Evolutionary conservation across 2,329 filamentous ascomycete species (phyloP).

Genomic region (Cladosporium austrohemisphaericum): DNA sequence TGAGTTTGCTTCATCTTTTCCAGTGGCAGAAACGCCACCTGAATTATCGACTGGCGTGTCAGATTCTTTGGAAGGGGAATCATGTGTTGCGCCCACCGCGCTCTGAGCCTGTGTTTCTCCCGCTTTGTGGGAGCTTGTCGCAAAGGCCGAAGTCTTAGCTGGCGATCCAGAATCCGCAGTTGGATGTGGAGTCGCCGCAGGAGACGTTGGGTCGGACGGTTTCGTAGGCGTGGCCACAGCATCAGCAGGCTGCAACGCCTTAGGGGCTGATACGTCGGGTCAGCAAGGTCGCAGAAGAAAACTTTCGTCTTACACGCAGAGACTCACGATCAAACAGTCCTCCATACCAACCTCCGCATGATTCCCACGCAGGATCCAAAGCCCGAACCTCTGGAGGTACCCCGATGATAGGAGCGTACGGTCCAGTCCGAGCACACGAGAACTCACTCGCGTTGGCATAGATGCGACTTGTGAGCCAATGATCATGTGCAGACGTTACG

Average conservation of each 20-base stretch:
- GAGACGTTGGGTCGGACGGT: not conserved
- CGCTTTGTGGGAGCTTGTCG: not conserved
- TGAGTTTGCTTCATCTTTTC: not conserved
- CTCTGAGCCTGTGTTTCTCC: not conserved
- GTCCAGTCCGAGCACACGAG: conserved; percentile 5
- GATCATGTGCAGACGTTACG: not conserved
- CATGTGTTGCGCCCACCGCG: not conserved
- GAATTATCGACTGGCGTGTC: not conserved
- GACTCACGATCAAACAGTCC: conserved; percentile 5
- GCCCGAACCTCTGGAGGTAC: conserved; percentile 2
- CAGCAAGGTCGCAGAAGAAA: not conserved
- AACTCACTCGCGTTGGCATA: not conserved
- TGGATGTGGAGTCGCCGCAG: not conserved
- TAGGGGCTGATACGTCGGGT: not conserved
- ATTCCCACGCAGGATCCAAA: conserved; percentile 6
- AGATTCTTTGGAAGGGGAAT: not conserved
- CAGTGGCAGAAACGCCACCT: too few species aligned
- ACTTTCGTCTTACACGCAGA: not conserved
- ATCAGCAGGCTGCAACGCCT: conserved; percentile 5
- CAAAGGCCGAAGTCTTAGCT: not conserved
- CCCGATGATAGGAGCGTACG: conserved; percentile 6
- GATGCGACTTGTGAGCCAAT: too few species aligned
- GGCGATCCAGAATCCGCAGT: not conserved
- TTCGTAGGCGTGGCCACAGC: not conserved
- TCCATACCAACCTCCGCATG: conserved; percentile 5